These are phyloP conservation scores for Geotrichum fermentans DNA, from an alignment of 1,139 yeast genomes.

Conservation along the genomic window DNA sequence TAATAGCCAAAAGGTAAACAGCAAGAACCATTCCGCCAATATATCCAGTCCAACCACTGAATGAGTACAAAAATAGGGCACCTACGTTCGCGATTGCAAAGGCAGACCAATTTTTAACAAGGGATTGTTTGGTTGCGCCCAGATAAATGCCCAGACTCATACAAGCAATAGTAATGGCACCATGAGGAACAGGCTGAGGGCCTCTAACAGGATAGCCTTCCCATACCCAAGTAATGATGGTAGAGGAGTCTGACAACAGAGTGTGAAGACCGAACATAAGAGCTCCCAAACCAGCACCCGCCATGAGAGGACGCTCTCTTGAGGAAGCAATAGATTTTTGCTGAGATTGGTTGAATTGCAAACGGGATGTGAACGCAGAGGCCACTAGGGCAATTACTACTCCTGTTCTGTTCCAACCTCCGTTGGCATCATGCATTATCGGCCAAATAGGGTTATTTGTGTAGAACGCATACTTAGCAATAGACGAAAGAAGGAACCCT, in stretches of 20 bases:
- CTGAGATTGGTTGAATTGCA: slow-evolving; percentile 27
- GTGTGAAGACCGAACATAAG: slow-evolving; percentile 69
- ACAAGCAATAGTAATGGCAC: slow-evolving; percentile 58
- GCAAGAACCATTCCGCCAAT: slow-evolving; percentile 67
- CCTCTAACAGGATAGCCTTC: slow-evolving; percentile 85
- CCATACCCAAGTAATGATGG: slow-evolving; percentile 89
- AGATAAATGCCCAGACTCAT: slow-evolving; percentile 55
- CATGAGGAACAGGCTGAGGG: slow-evolving; percentile 88
- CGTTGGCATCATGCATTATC: slow-evolving; percentile 76
- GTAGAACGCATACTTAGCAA: slow-evolving; percentile 67
- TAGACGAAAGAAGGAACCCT: slow-evolving; percentile 70
- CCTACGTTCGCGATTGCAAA: slow-evolving; percentile 36
- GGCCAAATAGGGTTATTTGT: slow-evolving; percentile 97
- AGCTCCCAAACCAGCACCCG: slow-evolving; percentile 74
- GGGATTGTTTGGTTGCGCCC: slow-evolving; percentile 37
- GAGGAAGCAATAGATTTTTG: slow-evolving; percentile 28
- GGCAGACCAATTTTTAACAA: slow-evolving; percentile 32
- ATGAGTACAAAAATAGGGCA: slow-evolving; percentile 46
- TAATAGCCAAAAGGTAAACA: slow-evolving; percentile 55
- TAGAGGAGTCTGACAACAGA: slow-evolving; percentile 75
- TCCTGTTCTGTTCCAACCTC: slow-evolving; percentile 79
- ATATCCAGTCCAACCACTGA: slow-evolving; percentile 77
- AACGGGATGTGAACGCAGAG: slow-evolving; percentile 52
- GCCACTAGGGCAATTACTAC: slow-evolving; percentile 57
- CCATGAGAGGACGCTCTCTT: slow-evolving; percentile 40